Conservation (phyloP, 441 rosid genomes). For the Viola pubescens region DNA sequence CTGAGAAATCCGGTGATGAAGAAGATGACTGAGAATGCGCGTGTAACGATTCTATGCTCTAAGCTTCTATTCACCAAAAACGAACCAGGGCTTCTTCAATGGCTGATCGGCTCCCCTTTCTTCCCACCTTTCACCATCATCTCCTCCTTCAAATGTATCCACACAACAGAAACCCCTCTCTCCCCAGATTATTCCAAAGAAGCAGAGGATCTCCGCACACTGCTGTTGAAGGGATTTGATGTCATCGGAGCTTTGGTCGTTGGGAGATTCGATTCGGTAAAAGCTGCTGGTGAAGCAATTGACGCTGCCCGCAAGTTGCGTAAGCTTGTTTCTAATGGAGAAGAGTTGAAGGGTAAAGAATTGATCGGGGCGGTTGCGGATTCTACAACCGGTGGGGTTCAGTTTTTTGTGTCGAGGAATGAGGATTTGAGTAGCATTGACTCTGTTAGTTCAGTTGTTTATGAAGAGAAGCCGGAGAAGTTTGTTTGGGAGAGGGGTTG, state of each 20-base stretch:
- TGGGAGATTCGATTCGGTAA: conserved; percentile 36
- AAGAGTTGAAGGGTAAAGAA: conserved; percentile 24
- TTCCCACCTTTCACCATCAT: conserved; percentile 58
- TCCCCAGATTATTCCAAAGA: conserved; percentile 57
- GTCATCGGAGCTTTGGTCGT: conserved; percentile 60
- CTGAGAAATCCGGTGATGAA: conserved; percentile 24
- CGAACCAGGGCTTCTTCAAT: conserved; percentile 49
- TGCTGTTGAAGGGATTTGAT: conserved; percentile 65
- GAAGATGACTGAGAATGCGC: conserved; percentile 18
- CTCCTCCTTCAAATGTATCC: conserved; percentile 70
- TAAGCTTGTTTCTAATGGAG: conserved; percentile 34
- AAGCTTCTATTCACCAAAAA: conserved; percentile 35
- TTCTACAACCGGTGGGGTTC: conserved; percentile 32
- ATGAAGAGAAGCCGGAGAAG: conserved; percentile 48
- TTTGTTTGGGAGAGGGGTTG: conserved; percentile 80
- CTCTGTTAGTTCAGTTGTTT: conserved; percentile 41
- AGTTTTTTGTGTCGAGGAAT: conserved; percentile 40
- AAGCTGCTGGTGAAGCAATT: conserved; percentile 43
- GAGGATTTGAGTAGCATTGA: conserved; percentile 33
- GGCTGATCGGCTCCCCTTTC: conserved; percentile 85
- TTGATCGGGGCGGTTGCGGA: conserved; percentile 56
- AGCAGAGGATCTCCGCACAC: conserved; percentile 60
- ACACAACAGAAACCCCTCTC: conserved; percentile 22
- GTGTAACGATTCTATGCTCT: conserved; percentile 48
- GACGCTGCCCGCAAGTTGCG: conserved; percentile 46